These are phyloP conservation scores for Penicillium canariense DNA, from an alignment of 495 filamentous ascomycete genomes.

Conservation along the genomic window DNA sequence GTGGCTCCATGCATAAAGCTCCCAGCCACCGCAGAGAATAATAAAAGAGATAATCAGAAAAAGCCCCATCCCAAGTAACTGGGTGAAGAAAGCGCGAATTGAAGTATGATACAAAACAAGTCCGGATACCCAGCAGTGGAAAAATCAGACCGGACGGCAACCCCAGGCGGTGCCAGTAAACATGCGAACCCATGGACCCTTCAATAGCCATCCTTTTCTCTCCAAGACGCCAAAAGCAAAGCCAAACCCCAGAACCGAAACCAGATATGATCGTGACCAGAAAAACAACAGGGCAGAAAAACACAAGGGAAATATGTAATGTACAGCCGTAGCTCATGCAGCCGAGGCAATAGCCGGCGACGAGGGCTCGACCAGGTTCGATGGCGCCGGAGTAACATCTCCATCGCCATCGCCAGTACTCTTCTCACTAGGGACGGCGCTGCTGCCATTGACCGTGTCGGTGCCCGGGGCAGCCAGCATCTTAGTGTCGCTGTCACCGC, in stretches of 20 bases:
- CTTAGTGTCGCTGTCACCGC: conserved; percentile 72
- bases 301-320: conserved; percentile 12
- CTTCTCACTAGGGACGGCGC: conserved; percentile 61
- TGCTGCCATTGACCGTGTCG: conserved; percentile 39
- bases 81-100: neutral
- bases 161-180: neutral
- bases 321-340: conserved; percentile 27
- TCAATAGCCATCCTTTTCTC: neutral
- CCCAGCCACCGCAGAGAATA: neutral
- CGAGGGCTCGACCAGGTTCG: conserved; percentile 43
- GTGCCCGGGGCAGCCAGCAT: conserved; percentile 66
- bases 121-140: conserved; percentile 11
- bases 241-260: conserved; percentile 6
- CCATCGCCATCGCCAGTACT: conserved; percentile 61
- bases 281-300: conserved; percentile 22
- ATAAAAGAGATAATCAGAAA: neutral
- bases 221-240: conserved; percentile 6
- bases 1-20: neutral
- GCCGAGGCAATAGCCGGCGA: conserved; percentile 46
- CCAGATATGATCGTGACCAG: conserved; percentile 9
- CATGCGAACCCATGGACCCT: conserved; percentile 2
- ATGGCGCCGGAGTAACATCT: conserved; percentile 42
- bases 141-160: neutral
- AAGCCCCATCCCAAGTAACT: neutral
- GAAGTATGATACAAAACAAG: conserved; percentile 15